Base-by-base conservation (phyloP, 2,329 filamentous ascomycete genomes). In the Cercospora sp. region DNA sequence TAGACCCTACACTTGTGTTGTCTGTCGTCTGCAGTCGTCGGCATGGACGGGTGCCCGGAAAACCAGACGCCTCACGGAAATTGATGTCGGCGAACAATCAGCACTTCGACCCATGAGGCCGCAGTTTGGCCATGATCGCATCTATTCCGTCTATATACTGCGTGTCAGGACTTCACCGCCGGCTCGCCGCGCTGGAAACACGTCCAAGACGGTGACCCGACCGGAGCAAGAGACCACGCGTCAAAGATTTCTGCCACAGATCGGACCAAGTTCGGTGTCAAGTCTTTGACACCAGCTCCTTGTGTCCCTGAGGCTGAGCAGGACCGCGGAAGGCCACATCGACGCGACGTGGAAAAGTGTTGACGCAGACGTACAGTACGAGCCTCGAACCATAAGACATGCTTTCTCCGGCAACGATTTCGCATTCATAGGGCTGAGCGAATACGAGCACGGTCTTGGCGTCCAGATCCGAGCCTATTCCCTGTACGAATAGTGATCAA, bases 401-500 rank as follows among this genome's bases (percentile, higher is more conserved):
- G 42, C 18, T 23, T 23, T 48, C 8, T 10, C 18, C 9, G 8
- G 1, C 42, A 33, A 36, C 20, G 6, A 31, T 36, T 20, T 60
- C 57, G 57, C 57, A 40, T 40, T 5, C 31, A 9, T 42, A 60
- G 57, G 57, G 57, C 57, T 60, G 31, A 60, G 12, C 57, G 57
- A 60, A 60, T 60, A 60, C 57, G 57, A 60, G 20, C 20, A 6
- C 20, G 45, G 45, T 16, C 45, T 51, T 51, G 45, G 45, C 12
- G 3, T 12, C 20, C 6, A 23, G 2, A 51, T 51, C 18, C 10
- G 45, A 23, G 18, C 9, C 10, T 51, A 23, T 26, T 16, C 20
- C 20, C 10, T 13, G 20, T 20, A 36, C 31, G 30, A 40, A 18
- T 33, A 9, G 26, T n/a, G 57, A 13, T 13, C 9, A 23, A 36